Conservation (phyloP, 1,139 yeast species). For the Hyphopichia pseudoburtonii region DNA sequence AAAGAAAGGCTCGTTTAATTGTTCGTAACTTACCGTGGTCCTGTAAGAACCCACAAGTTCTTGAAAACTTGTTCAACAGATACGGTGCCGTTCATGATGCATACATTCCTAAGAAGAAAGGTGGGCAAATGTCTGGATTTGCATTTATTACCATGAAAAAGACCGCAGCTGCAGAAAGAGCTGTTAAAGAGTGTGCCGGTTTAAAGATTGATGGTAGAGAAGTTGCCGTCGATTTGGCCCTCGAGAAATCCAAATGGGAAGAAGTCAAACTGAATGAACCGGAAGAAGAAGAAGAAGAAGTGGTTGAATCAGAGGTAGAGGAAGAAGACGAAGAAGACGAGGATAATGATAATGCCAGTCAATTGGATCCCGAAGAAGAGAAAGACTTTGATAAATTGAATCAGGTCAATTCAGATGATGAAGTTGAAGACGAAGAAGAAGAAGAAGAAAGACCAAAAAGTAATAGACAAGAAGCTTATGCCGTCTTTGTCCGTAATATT, state of each 20-base stretch:
- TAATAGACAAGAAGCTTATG: slow-evolving; percentile 66
- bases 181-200: slow-evolving; percentile 71
- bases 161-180: slow-evolving; percentile 73
- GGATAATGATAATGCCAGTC: slow-evolving; percentile 24
- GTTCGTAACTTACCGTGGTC: slow-evolving; percentile 96
- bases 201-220: slow-evolving; percentile 85
- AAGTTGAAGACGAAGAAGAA: slow-evolving; percentile 30
- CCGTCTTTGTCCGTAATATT: slow-evolving; percentile 84
- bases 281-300: slow-evolving; percentile 37
- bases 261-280: slow-evolving; percentile 37
- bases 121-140: slow-evolving; percentile 92
- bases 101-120: slow-evolving; percentile 81
- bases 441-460: slow-evolving; percentile 35
- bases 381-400: slow-evolving; percentile 23
- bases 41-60: slow-evolving; percentile 70
- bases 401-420: slow-evolving; percentile 22
- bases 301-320: slow-evolving; percentile 24
- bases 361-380: slow-evolving; percentile 30
- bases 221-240: slow-evolving; percentile 92
- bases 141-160: slow-evolving; percentile 93
- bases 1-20: slow-evolving; percentile 80
- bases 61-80: slow-evolving; percentile 68
- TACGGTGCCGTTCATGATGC: slow-evolving; percentile 91
- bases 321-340: slow-evolving; percentile 24
- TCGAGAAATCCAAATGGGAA: slow-evolving; percentile 84